Evolutionary conservation across 1,284 basidiomycete species (phyloP).

Genomic region (Marasmius tenuissimus): DNA sequence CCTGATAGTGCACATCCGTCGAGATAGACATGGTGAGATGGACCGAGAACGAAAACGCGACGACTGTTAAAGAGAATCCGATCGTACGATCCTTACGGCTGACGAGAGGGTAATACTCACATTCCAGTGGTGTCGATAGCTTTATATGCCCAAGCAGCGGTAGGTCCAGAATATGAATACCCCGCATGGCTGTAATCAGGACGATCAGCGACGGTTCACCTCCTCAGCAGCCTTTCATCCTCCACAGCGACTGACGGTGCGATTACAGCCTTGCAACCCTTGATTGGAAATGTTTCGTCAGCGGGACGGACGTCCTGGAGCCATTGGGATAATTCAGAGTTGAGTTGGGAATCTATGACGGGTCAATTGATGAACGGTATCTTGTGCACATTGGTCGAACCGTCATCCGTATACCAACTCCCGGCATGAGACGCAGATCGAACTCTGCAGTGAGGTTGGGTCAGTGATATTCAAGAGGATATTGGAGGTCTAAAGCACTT

Average conservation of each 20-base stretch:
- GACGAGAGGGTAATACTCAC: slow-evolving; percentile 44
- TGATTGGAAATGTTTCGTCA: slow-evolving; percentile 62
- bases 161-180: slow-evolving; percentile 90
- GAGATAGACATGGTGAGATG: slow-evolving; percentile 92
- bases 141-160: slow-evolving; percentile 96
- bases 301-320: slow-evolving; percentile 58
- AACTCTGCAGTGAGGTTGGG: slow-evolving; percentile 6
- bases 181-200: slow-evolving; percentile 80
- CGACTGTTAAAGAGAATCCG: slow-evolving; percentile 50
- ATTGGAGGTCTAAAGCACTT: background rate
- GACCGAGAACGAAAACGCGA: slow-evolving; percentile 92
- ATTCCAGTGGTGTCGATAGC: slow-evolving; percentile 81
- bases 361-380: slow-evolving; percentile 8
- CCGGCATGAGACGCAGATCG: slow-evolving; percentile 83
- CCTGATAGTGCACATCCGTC: slow-evolving; percentile 83
- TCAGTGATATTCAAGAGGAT: background rate
- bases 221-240: no score
- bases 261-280: slow-evolving; percentile 87
- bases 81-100: slow-evolving; percentile 11
- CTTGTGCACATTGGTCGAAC: slow-evolving; percentile 37
- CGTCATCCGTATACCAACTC: slow-evolving; percentile 83
- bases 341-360: slow-evolving; percentile 53
- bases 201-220: no score
- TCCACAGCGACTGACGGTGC: slow-evolving; percentile 70
- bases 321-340: slow-evolving; percentile 64